Evolutionary conservation across 108 stramenopile genomes (phyloP).

Genomic region (Skeletonema grethae): DNA sequence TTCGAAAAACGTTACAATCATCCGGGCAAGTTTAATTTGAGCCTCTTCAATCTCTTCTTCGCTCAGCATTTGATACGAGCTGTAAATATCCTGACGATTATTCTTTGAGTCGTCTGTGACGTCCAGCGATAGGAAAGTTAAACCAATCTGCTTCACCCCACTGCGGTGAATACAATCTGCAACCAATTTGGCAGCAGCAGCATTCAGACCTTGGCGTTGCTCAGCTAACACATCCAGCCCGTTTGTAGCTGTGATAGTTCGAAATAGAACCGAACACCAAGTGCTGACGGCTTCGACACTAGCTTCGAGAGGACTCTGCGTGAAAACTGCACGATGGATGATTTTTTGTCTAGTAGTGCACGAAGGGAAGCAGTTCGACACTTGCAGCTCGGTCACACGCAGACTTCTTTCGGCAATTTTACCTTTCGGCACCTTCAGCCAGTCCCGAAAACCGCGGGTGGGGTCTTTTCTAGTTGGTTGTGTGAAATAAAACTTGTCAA

Average conservation of each 20-base stretch:
- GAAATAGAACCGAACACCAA: constrained; percentile 88
- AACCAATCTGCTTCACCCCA: constrained; percentile 84
- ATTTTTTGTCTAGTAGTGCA: constrained; percentile 85
- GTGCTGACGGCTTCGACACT: constrained; percentile 80
- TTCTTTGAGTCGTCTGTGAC: constrained; percentile 40
- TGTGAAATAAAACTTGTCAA: constrained; percentile 82
- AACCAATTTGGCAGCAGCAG: constrained; percentile 82
- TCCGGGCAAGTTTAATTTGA: constrained; percentile 73
- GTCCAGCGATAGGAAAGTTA: constrained; percentile 59
- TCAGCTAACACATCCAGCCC: constrained; percentile 73
- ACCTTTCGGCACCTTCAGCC: constrained; percentile 68
- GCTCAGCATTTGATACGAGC: constrained; percentile 55
- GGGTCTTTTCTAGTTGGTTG: constrained; percentile 78
- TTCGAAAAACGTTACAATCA: constrained; percentile 85
- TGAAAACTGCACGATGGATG: constrained; percentile 76
- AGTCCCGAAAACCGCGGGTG: constrained; percentile 62
- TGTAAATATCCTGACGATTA: constrained; percentile 20
- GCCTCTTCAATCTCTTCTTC: constrained; percentile 72
- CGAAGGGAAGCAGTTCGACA: constrained; percentile 78
- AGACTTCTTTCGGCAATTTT: constrained; percentile 78
- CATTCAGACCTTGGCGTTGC: constrained; percentile 75
- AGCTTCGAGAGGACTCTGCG: constrained; percentile 84
- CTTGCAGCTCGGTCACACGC: constrained; percentile 81
- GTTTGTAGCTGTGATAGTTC: constrained; percentile 83
- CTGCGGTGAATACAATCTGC: constrained; percentile 86